phyloP scores from a whole-genome alignment of 345 rosid genomes.

The Salix dunnii region DNA sequence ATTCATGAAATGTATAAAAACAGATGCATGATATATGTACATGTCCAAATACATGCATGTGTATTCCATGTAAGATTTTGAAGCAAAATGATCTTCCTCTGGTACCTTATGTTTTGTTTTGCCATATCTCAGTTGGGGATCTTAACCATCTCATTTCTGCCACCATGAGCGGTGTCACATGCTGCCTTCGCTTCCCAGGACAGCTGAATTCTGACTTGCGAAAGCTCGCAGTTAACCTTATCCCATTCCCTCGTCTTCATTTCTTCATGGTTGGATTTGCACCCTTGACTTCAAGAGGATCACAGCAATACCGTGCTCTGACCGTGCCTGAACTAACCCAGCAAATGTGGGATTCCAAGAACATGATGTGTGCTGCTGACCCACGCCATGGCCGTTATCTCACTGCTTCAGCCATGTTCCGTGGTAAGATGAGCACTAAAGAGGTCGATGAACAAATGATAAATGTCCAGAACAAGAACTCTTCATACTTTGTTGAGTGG shows the following conservation, averaged over 20 bases:
- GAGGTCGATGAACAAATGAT: constrained; percentile 29
- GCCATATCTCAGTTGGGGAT: constrained; percentile 18
- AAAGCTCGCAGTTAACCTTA: constrained; percentile 27
- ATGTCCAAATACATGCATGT: neutral
- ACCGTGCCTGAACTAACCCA: constrained; percentile 28
- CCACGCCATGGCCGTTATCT: constrained; percentile 28
- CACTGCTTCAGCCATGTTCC: constrained; percentile 30
- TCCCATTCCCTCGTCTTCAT: constrained; percentile 28
- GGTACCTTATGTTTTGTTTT: neutral
- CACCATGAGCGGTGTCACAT: constrained; percentile 28
- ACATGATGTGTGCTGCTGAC: constrained; percentile 30
- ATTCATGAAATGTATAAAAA: neutral
- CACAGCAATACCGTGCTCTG: constrained; percentile 26
- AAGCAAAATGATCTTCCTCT: neutral
- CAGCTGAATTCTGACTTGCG: constrained; percentile 27
- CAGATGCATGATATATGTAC: neutral
- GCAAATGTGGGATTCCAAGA: constrained; percentile 29
- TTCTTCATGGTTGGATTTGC: constrained; percentile 30
- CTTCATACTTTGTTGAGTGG: constrained; percentile 31
- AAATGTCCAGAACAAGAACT: constrained; percentile 29
- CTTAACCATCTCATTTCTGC: constrained; percentile 29
- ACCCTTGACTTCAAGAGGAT: constrained; percentile 27
- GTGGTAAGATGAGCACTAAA: constrained; percentile 28
- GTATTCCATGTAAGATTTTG: neutral
- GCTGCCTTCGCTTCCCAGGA: constrained; percentile 29